Evolutionary conservation across 2,329 filamentous ascomycete genomes (phyloP).

Genomic region (Diplocarpon mali): DNA sequence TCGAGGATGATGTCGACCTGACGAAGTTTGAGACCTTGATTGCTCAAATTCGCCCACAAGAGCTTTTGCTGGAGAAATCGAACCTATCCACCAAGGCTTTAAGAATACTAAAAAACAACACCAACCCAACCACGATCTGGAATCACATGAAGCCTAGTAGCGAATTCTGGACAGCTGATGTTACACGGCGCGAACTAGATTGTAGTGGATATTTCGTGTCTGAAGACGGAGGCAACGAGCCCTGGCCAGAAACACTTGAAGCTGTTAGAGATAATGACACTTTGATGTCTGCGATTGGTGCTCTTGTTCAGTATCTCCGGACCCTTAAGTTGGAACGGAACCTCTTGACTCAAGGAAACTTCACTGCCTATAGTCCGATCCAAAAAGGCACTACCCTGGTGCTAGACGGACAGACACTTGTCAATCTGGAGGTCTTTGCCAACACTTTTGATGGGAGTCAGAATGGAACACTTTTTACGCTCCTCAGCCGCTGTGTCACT

Average conservation of each 20-base stretch:
- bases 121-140: constrained; percentile 85
- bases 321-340: constrained; percentile 81
- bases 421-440: constrained; percentile 94
- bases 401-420: constrained; percentile 88
- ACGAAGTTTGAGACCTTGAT: constrained; percentile 97
- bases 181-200: constrained; percentile 70
- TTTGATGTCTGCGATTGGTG: constrained; percentile 84
- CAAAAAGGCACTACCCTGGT: constrained; percentile 79
- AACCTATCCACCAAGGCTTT: constrained; percentile 78
- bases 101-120: constrained; percentile 94
- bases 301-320: constrained; percentile 75
- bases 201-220: constrained; percentile 67
- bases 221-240: constrained; percentile 41
- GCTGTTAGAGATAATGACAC: constrained; percentile 68
- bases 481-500: constrained; percentile 90
- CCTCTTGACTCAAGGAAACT: constrained; percentile 80
- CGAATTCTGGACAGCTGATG: constrained; percentile 86
- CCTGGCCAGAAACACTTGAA: constrained; percentile 66
- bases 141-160: constrained; percentile 77
- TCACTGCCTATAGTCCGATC: constrained; percentile 86
- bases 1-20: constrained; percentile 81
- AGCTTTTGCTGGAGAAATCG: constrained; percentile 81
- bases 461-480: constrained; percentile 79
- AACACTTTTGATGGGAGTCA: constrained; percentile 80
- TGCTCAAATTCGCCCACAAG: constrained; percentile 80